Base-by-base conservation (phyloP, 1,284 basidiomycete genomes). In the Ceratobasidium sp. region DNA sequence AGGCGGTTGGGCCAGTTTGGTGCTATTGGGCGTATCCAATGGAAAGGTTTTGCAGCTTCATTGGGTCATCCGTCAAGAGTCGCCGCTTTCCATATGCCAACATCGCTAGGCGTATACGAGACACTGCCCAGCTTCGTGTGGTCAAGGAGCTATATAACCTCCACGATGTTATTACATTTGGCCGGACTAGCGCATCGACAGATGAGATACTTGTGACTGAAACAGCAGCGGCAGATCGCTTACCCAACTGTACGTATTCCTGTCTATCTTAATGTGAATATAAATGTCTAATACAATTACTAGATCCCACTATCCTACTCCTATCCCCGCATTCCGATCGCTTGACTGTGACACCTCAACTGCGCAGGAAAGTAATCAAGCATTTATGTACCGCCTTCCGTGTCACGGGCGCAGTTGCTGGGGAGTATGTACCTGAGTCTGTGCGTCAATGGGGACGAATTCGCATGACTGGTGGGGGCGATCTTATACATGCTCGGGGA, bases 11-110 rank as follows among this genome's bases (percentile, higher is more conserved):
- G 0, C 83, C 82, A 5, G 81, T 83, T 1, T 85, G 83, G 83
- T 77, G 76, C 11, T 83, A 82, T 63, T 85, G 84, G 84, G 82
- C 83, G 0, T 85, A 83, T 69, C 79, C 81, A 0, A 85, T 79
- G 77, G 79, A 81, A 63, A 74, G 76, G 5, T 78, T 75, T 54
- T 81, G 80, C 73, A 77, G 78, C 16, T 35, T 47, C 30, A 64
- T 80, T 26, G 71, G 76, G 18, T 76, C 75, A 9, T 74, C 75
- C 3, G 77, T 80, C 23, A 57, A 59, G 7, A 80, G 76, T 59
- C 77, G 77, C 1, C 75, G 75, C 0, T 76, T 71, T 38, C 81
- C 80, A 0, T 80, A 74, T 44, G 76, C 78, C 2, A 77, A 74
- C 30, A 67, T 83, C 1, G 75, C 80, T 61, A 71, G 73, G 6